Evolutionary conservation across 495 filamentous ascomycete species (phyloP).

Genomic region (Aspergillus homomorphus): DNA sequence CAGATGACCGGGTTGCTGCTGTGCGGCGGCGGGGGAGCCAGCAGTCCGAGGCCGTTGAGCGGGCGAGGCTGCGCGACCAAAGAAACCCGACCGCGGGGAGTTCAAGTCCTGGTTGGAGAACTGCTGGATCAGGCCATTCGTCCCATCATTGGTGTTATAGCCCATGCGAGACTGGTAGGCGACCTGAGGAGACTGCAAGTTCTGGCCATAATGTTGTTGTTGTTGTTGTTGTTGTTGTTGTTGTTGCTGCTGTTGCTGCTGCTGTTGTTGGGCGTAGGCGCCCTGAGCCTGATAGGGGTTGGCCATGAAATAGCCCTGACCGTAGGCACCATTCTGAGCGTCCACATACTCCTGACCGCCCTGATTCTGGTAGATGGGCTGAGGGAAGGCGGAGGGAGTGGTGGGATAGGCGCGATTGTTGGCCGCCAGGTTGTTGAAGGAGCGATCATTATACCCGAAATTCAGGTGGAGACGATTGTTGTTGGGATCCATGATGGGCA

Average conservation of each 20-base stretch:
- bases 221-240: slow-evolving; percentile 22
- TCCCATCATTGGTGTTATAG: slow-evolving; percentile 56
- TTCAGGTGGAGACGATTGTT: slow-evolving; percentile 66
- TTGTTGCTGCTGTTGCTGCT: slow-evolving; percentile 30
- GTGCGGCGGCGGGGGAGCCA: slow-evolving; percentile 54
- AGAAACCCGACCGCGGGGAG: slow-evolving; percentile 62
- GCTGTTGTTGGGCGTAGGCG: slow-evolving; percentile 53
- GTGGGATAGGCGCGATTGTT: slow-evolving; percentile 88
- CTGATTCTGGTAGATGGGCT: slow-evolving; percentile 74
- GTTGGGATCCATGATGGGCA: slow-evolving; percentile 50
- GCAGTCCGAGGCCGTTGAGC: slow-evolving; percentile 75
- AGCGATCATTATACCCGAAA: slow-evolving; percentile 62
- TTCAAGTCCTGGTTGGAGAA: slow-evolving; percentile 96
- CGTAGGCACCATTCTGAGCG: slow-evolving; percentile 48
- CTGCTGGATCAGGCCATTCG: slow-evolving; percentile 86
- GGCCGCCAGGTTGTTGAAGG: slow-evolving; percentile 52
- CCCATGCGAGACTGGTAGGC: slow-evolving; percentile 48
- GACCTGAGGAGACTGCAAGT: slow-evolving; percentile 49
- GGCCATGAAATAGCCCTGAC: slow-evolving; percentile 64
- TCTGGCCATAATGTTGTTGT: slow-evolving; percentile 61
- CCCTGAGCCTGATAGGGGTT: slow-evolving; percentile 57
- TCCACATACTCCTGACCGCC: slow-evolving; percentile 54
- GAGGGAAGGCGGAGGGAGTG: slow-evolving; percentile 93
- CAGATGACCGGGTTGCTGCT: slow-evolving; percentile 61
- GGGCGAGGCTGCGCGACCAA: slow-evolving; percentile 67